A percentile compares a stretch with the other conserved stretches of the same genome.
Conservation (phyloP, 1,284 basidiomycete genomes). For the Ceratobasidium sp. region DNA sequence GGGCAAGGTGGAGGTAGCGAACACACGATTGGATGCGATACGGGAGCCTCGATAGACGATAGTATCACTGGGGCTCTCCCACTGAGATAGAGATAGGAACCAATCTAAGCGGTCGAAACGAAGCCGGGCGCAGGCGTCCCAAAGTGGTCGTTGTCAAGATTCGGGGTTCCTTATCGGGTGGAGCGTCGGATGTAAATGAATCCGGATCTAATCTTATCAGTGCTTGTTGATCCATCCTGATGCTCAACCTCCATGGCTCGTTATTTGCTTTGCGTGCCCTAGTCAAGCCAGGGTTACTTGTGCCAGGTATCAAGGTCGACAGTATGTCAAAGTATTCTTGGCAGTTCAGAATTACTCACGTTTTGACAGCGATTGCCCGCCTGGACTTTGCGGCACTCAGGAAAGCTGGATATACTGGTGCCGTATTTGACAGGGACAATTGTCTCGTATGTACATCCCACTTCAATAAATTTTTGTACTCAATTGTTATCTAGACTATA, state of each 20-base stretch:
- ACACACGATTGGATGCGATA: slow-evolving; percentile 9
- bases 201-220: slow-evolving; percentile 7
- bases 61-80: neutral
- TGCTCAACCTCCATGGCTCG: slow-evolving; percentile 74
- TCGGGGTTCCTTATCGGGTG: neutral
- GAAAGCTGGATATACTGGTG: slow-evolving; percentile 82
- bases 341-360: neutral
- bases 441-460: slow-evolving; percentile 74
- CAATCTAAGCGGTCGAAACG: slow-evolving; percentile 10
- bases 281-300: slow-evolving; percentile 74
- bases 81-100: neutral
- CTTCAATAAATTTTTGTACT: neutral
- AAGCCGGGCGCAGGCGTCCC: neutral
- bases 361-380: slow-evolving; percentile 78
- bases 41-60: too few species aligned
- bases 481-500: slow-evolving; percentile 64
- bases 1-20: neutral
- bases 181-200: neutral
- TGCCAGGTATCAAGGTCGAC: slow-evolving; percentile 77
- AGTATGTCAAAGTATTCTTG: slow-evolving; percentile 61
- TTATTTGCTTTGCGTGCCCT: slow-evolving; percentile 79
- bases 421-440: slow-evolving; percentile 97
- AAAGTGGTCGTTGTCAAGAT: neutral
- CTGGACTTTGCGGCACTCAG: slow-evolving; percentile 85
- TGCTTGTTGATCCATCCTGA: neutral